Evolutionary conservation across 805 yeast species (phyloP), one percentile per base, ranked within the genome.

Genomic region (Saccharomycopsis fermentans): DNA sequence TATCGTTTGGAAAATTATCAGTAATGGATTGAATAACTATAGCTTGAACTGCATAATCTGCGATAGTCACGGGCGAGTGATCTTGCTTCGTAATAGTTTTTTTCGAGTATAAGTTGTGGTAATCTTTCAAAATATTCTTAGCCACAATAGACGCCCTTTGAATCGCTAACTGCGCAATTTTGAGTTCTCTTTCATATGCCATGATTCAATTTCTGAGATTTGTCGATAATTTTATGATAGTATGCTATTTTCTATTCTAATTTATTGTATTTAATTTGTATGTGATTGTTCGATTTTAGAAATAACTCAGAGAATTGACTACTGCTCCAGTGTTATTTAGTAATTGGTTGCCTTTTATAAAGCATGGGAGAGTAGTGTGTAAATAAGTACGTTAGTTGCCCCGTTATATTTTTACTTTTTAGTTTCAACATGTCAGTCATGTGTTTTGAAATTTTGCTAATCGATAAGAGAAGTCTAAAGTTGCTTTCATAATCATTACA

Each of bases 41-140:
- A 0, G 97, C 96, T 68, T 94, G 99, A 0, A 97, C 91, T 3
- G 96, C 96, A 68, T 87, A 94, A 70, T 94, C 99, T 17, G 98
- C 99, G 58, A 88, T 76, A 1, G 99, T 94, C 16, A 94, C 99
- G 0, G 99, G 99, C 1, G 97, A 89, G 62, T 83, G 82, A 70
- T 92, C 99, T 47, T 80, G 79, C 69, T 94, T 94, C 61, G 90
- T 84, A 58, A 90, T 80, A 53, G 88, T 76, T 26, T 87, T 62
- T 73, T 76, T 60, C 71, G 70, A 62, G 66, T 79, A 68, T 68
- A 73, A 64, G 66, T 76, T 64, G 74, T 78, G 65, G 69, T 78
- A 65, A 78, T 84, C 67, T 73, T 77, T 32, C 72, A 85, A 70
- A 81, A 83, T 61, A 81, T 81, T 66, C 76, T 75, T 66, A 81